Evolutionary conservation across 106 monocot genomes (phyloP), one percentile per base, ranked within the genome.

Genomic region (Dactylorhiza incarnata): DNA sequence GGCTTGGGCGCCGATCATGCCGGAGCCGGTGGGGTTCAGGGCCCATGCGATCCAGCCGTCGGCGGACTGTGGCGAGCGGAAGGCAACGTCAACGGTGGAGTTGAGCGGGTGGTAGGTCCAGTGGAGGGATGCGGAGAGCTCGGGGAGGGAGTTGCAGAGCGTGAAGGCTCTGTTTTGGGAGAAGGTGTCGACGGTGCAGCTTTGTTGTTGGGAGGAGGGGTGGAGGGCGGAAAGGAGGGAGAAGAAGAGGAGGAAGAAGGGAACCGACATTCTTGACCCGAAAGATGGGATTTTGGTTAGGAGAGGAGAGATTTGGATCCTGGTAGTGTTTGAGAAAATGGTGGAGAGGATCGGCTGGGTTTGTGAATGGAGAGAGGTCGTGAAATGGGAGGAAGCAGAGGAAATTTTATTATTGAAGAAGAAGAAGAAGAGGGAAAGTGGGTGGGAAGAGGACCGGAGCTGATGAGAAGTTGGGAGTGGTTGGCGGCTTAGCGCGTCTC

Each of bases 11-110:
- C 81, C 81, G 45, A 45, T 43, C 87, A 87, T 87, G 13, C 29
- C 45, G 26, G 14, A 23, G 9, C 78, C 56, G 17, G 74, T 76
- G 4, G 78, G 81, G 81, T 87, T 87, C 61, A 88, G 63, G 1
- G 75, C 85, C 88, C 85, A 88, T 4, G 85, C 82, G 37, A 88
- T 49, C 85, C 85, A 88, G 29, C 89, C 89, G 67, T 25, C 15
- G 71, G 81, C 9, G 69, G 61, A 59, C 53, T 77, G 86, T 17
- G 79, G 58, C 13, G 81, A 78, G 16, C 89, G 83, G 86, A 74
- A 89, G 81, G 89, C 89, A 63, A 89, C 10, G 71, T 80, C 72
- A 58, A 80, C 77, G 62, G 79, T 77, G 61, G 56, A 84, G 77
- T 73, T 73, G 70, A 24, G 3, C 16, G 83, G 79, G 77, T 74